Percentiles rank a stretch among this genome's conserved stretches.
Conservation (phyloP, 1,284 basidiomycete genomes). For the Grifola frondosa region DNA sequence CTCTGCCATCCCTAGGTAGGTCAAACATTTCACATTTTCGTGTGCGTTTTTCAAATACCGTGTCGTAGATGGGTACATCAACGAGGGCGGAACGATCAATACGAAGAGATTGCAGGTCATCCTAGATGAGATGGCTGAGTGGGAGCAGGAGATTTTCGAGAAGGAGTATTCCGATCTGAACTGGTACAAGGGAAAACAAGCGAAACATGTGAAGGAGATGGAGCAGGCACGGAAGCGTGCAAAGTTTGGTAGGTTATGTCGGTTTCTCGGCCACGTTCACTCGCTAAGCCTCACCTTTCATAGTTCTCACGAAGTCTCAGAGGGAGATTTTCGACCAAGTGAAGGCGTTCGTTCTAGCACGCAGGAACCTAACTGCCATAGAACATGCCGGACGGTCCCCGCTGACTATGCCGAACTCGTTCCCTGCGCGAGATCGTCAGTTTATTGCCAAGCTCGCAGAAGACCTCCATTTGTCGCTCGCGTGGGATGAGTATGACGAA, state of each 20-base stretch:
- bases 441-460: slow-evolving; percentile 78
- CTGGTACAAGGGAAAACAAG: slow-evolving; percentile 90
- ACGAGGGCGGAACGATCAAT: slow-evolving; percentile 86
- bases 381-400: slow-evolving; percentile 38
- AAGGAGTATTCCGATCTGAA: slow-evolving; percentile 86
- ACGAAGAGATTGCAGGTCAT: slow-evolving; percentile 82
- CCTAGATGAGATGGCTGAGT: slow-evolving; percentile 83
- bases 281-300: not conserved
- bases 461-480: slow-evolving; percentile 71
- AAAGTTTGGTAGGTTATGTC: slow-evolving; percentile 46
- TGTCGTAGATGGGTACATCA: slow-evolving; percentile 83
- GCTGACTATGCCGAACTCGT: slow-evolving; percentile 72
- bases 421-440: slow-evolving; percentile 73
- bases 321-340: slow-evolving; percentile 76
- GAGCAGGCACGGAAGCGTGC: slow-evolving; percentile 50
- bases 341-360: slow-evolving; percentile 68
- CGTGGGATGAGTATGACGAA: slow-evolving; percentile 91
- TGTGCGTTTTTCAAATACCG: not conserved
- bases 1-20: slow-evolving; percentile 79
- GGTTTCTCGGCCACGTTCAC: not conserved
- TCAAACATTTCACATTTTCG: slow-evolving; percentile 4
- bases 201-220: slow-evolving; percentile 64
- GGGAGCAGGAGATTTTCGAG: slow-evolving; percentile 90
- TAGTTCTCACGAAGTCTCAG: slow-evolving; percentile 75
- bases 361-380: slow-evolving; percentile 40